These are phyloP conservation scores for Phialemoniopsis sp. DNA, from an alignment of 2,329 filamentous ascomycete species.

Conservation along the genomic window DNA sequence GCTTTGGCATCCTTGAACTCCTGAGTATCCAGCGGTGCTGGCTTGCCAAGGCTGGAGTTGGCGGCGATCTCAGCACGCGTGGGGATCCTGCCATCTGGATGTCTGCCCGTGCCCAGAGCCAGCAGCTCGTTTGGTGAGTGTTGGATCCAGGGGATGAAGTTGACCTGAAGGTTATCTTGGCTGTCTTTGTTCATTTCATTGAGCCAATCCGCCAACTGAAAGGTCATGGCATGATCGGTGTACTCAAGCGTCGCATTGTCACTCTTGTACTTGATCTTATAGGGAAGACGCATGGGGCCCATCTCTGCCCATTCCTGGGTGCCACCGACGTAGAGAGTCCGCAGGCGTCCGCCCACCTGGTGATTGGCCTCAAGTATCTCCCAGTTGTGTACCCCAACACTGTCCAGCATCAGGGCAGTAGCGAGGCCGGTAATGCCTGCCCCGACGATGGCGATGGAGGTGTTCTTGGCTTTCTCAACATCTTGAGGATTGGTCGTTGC, in stretches of 20 bases:
- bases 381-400: constrained; percentile 38
- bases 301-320: constrained; percentile 28
- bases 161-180: constrained; percentile 24
- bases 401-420: constrained; percentile 33
- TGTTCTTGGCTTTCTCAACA: constrained; percentile 20
- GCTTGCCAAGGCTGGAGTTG: too few species aligned
- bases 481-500: background rate
- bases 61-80: too few species aligned
- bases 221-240: constrained; percentile 36
- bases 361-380: constrained; percentile 36
- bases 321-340: constrained; percentile 34
- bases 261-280: constrained; percentile 30
- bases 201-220: constrained; percentile 32
- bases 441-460: constrained; percentile 25
- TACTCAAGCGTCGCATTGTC: constrained; percentile 35
- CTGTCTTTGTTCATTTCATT: constrained; percentile 28
- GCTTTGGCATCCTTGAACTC: too few species aligned
- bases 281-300: constrained; percentile 39
- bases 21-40: too few species aligned
- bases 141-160: constrained; percentile 37
- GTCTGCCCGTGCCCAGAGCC: constrained; percentile 7
- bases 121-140: constrained; percentile 25
- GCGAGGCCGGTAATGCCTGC: constrained; percentile 28
- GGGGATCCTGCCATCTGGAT: too few species aligned
- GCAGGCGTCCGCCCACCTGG: constrained; percentile 35